phyloP scores from a whole-genome alignment of 2,329 filamentous ascomycete species.

The Truncatella angustata region DNA sequence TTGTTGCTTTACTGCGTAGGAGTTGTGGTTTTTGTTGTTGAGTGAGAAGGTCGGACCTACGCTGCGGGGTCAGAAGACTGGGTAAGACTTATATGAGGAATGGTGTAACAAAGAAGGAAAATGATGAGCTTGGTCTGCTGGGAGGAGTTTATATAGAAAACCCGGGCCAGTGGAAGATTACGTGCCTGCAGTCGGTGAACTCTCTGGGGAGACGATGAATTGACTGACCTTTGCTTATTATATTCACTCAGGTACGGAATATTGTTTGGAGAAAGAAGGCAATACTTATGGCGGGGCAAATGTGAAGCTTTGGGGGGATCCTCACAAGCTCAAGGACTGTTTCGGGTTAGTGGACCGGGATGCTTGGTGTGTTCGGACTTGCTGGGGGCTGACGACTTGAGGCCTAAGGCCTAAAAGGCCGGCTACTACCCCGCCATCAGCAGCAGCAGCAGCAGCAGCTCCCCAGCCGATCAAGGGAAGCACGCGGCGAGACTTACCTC shows the following conservation, averaged over 20 bases:
- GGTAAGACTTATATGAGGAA: not conserved
- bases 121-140: not conserved
- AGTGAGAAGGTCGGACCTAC: not conserved
- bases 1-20: not conserved
- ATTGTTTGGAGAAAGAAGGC: not conserved
- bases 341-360: slow-evolving; percentile 2
- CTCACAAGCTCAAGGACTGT: slow-evolving; percentile 8
- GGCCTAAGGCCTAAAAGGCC: no score
- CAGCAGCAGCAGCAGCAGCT: not conserved
- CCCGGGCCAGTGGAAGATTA: not conserved
- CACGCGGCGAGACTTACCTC: no score
- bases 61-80: slow-evolving; percentile 5
- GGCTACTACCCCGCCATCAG: not conserved
- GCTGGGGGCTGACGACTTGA: no score
- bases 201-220: not conserved
- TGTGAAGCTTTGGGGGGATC: slow-evolving; percentile 1
- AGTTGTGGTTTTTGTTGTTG: not conserved
- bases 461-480: not conserved
- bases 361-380: no score
- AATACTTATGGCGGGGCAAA: not conserved
- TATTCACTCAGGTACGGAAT: not conserved
- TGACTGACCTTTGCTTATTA: slow-evolving; percentile 1
- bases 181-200: not conserved
- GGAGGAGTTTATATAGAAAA: not conserved
- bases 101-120: not conserved